Percentiles rank a stretch among this genome's conserved stretches.
Evolutionary conservation across 2,329 filamentous ascomycete species (phyloP).

Genomic region (Ophiostoma himal-ulmi): DNA sequence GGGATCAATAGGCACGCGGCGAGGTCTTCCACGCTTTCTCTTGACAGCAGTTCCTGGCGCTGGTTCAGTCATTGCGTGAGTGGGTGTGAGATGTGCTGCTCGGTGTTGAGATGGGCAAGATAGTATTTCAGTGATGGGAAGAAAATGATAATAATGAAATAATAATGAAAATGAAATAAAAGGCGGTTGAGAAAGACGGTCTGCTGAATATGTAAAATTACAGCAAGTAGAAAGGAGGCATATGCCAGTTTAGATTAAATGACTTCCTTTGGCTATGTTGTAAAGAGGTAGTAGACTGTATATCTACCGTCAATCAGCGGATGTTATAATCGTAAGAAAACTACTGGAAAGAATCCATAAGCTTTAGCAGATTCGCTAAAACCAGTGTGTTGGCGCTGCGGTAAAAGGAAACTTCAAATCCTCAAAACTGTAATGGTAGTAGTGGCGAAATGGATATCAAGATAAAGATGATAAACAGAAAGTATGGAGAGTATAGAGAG

Average conservation of each 20-base stretch:
- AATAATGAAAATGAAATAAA: neutral
- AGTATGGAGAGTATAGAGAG: conserved; percentile 1
- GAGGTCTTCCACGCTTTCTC: conserved; percentile 22
- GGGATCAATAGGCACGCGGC: conserved; percentile 14
- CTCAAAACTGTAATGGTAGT: neutral
- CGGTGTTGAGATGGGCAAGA: neutral
- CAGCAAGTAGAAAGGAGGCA: neutral
- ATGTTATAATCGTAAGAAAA: neutral
- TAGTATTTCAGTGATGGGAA: neutral
- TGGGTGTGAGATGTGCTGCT: neutral
- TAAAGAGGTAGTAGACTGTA: neutral
- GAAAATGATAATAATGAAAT: neutral
- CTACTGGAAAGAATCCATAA: neutral
- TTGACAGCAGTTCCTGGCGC: conserved; percentile 16
- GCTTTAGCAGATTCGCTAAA: neutral
- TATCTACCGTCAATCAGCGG: neutral
- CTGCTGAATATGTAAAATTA: neutral
- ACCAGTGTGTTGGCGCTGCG: neutral
- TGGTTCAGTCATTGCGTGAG: conserved; percentile 15
- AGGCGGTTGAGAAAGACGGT: neutral
- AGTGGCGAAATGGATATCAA: neutral
- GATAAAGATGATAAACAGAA: neutral
- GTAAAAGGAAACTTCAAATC: neutral
- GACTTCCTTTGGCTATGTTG: conserved; percentile 3
- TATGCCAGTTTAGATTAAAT: neutral